Conservation (phyloP, 371 early-diverging fungal genomes). For the Polyrhizophydium stewartii region DNA sequence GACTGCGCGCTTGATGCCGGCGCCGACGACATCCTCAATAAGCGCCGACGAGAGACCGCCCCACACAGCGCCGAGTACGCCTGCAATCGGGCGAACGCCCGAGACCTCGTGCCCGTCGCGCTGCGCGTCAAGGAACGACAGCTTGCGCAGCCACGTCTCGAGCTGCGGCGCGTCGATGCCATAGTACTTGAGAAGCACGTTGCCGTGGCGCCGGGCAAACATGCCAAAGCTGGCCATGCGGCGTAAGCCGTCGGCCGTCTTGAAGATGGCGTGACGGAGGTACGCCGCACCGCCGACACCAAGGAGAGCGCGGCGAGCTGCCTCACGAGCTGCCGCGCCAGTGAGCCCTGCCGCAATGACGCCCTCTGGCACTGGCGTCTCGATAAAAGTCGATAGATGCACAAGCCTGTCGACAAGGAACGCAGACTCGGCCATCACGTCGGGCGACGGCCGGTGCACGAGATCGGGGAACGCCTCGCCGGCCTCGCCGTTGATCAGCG, state of each 20-base stretch:
- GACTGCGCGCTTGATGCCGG: slow-evolving; percentile 4
- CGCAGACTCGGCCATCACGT: slow-evolving; percentile 9
- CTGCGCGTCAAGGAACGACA: too few species aligned
- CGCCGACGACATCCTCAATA: slow-evolving; percentile 4
- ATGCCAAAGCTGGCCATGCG: slow-evolving; percentile 1
- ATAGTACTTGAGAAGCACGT: slow-evolving; percentile 13
- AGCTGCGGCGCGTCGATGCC: slow-evolving; percentile 11
- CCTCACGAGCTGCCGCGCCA: not conserved
- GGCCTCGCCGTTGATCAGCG: slow-evolving; percentile 16
- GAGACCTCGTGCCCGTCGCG: too few species aligned
- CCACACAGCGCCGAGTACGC: slow-evolving; percentile 20
- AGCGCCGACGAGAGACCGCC: slow-evolving; percentile 11
- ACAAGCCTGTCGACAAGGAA: slow-evolving; percentile 5
- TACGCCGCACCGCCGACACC: not conserved
- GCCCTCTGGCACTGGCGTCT: not conserved
- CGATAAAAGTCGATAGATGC: not conserved
- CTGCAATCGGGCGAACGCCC: not conserved
- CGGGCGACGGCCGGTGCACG: slow-evolving; percentile 2
- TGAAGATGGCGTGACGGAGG: not conserved
- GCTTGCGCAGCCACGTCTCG: not conserved
- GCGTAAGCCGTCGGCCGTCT: slow-evolving; percentile 6
- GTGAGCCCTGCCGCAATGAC: too few species aligned
- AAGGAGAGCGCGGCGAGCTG: not conserved
- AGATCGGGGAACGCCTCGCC: slow-evolving; percentile 4
- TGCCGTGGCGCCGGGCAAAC: slow-evolving; percentile 2